phyloP scores from a whole-genome alignment of 2,329 filamentous ascomycete genomes.

The Penicillium italicum region DNA sequence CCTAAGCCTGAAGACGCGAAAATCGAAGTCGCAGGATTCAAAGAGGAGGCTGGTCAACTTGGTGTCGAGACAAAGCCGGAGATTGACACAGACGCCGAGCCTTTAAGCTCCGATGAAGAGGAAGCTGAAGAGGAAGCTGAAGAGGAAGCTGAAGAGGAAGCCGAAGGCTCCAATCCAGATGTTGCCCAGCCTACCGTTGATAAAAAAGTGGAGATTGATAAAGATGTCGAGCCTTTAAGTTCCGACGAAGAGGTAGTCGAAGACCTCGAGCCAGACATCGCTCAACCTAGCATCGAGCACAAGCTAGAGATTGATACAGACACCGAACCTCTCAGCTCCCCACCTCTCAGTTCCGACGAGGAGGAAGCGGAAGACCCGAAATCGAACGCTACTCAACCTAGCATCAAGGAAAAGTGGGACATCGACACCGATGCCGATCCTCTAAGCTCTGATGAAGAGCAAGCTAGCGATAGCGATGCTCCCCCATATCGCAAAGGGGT shows the following conservation, averaged over 20 bases:
- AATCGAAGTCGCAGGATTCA: no score
- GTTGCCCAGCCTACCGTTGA: not conserved
- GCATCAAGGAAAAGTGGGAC: constrained; percentile 2
- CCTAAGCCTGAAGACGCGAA: not conserved
- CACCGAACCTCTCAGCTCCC: constrained; percentile 35
- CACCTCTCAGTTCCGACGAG: constrained; percentile 10
- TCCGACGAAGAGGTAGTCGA: constrained; percentile 3
- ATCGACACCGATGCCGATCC: constrained; percentile 37
- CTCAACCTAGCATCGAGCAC: not conserved
- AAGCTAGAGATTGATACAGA: constrained; percentile 28
- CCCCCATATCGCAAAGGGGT: constrained; percentile 3
- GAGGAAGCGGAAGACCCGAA: constrained; percentile 19
- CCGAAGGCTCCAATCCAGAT: not conserved
- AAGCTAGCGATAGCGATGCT: constrained; percentile 13
- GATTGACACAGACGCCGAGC: constrained; percentile 4
- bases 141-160: not conserved
- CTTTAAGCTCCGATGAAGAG: not conserved
- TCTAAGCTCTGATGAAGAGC: constrained; percentile 34
- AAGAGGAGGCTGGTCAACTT: not conserved
- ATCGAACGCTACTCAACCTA: not conserved
- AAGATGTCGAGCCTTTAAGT: constrained; percentile 4
- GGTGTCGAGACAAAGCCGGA: not conserved
- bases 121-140: no score
- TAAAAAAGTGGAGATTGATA: not conserved
- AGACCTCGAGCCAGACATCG: not conserved